These are phyloP conservation scores for Penicillium manginii DNA, from an alignment of 495 filamentous ascomycete genomes.

Conservation along the genomic window DNA sequence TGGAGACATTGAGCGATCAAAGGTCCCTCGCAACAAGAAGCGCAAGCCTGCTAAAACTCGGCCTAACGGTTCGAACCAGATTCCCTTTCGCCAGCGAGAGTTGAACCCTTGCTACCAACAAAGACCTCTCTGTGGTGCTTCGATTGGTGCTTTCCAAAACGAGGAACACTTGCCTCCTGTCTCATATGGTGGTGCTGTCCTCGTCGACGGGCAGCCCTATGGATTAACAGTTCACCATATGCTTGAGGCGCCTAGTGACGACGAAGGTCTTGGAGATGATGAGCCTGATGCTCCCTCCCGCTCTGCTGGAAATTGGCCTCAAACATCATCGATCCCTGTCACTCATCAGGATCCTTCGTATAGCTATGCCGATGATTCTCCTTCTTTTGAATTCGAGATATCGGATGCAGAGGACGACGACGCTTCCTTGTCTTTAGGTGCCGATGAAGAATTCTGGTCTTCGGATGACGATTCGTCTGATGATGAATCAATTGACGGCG, in stretches of 20 bases:
- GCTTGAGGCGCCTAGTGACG: constrained; percentile 78
- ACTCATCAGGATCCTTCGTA: constrained; percentile 35
- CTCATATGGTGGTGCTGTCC: constrained; percentile 83
- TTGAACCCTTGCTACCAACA: constrained; percentile 64
- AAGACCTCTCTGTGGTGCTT: constrained; percentile 81
- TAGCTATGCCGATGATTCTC: constrained; percentile 37
- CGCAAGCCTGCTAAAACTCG: constrained; percentile 45
- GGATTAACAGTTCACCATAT: constrained; percentile 97
- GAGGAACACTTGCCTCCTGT: constrained; percentile 85
- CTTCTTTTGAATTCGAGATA: constrained; percentile 48
- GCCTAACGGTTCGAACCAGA: constrained; percentile 33
- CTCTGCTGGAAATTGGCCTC: constrained; percentile 41
- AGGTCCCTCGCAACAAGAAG: constrained; percentile 54
- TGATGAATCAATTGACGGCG: constrained; percentile 43
- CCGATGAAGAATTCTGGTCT: constrained; percentile 44
- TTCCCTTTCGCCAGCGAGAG: constrained; percentile 37
- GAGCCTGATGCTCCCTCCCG: constrained; percentile 36
- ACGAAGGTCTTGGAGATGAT: constrained; percentile 45
- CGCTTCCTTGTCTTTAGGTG: constrained; percentile 32
- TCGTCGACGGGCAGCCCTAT: constrained; percentile 80
- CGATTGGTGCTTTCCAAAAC: constrained; percentile 87
- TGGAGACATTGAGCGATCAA: constrained; percentile 71
- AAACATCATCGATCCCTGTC: constrained; percentile 15
- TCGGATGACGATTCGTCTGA: constrained; percentile 54
- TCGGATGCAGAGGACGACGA: constrained; percentile 55